These are phyloP conservation scores for Uronychia binucleata DNA, from an alignment of 73 alveolate species.

Conservation along the genomic window DNA sequence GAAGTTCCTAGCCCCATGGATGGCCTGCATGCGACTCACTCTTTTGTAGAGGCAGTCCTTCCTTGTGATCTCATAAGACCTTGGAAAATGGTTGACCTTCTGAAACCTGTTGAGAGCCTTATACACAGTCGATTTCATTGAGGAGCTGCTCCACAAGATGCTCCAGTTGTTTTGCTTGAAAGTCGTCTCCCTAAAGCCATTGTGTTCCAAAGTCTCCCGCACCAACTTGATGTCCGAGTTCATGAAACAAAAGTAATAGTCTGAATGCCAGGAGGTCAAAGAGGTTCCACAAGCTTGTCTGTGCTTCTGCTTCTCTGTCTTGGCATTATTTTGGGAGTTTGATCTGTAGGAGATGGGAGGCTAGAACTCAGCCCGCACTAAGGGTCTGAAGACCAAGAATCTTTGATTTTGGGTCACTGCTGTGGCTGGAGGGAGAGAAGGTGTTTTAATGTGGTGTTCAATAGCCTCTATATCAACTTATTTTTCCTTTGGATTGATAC, in stretches of 20 bases:
- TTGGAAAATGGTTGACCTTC: constrained; percentile 81
- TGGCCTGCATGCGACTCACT: constrained; percentile 58
- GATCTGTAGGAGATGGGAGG: background rate
- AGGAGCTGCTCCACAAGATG: constrained; percentile 49
- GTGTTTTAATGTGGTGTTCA: background rate
- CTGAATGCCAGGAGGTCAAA: background rate
- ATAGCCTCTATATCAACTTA: background rate
- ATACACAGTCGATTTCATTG: constrained; percentile 34
- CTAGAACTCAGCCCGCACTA: background rate
- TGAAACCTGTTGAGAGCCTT: constrained; percentile 68
- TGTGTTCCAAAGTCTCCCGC: background rate
- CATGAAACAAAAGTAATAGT: background rate
- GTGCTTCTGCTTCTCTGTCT: background rate
- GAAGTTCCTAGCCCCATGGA: constrained; percentile 48
- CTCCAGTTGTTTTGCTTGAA: constrained; percentile 30
- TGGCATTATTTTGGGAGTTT: background rate
- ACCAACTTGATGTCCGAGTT: background rate
- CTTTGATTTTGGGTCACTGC: too few species aligned
- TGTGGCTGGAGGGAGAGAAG: too few species aligned
- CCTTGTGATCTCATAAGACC: constrained; percentile 78
- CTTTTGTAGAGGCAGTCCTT: constrained; percentile 74
- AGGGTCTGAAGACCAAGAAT: too few species aligned
- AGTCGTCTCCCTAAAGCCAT: constrained; percentile 11
- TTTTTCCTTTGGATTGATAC: background rate
- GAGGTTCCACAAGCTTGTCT: background rate